Base-by-base conservation (phyloP, 1,284 basidiomycete genomes). In the Puccinia horiana region DNA sequence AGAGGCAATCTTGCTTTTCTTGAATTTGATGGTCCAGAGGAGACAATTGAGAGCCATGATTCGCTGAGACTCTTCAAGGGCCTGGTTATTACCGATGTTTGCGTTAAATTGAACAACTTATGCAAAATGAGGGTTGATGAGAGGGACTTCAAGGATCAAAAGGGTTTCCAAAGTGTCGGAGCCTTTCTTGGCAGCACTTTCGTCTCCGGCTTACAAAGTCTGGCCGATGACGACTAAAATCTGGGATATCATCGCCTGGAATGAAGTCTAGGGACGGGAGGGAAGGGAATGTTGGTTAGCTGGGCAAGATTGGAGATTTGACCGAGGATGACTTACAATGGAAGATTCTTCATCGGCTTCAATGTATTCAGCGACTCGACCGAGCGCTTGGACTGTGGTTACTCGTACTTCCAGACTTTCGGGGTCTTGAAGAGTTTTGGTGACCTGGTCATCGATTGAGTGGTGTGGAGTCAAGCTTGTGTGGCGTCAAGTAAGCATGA, bases 81-180 rank as follows among this genome's bases (percentile, higher is more conserved):
- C 89, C 84, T 90, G 90, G 89, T 97, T 96, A 72, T 90, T 92
- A 83, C 95, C 95, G 82, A 92, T 93, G 82, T 90, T 90, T 73
- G 99, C 90, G 85, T 98, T 92, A 90, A 98, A 98, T 83, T 94
- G 90, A 74, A 94, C 93, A 69, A 99, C 90, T 85, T 95, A 92
- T 75, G 93, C 91, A 42, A 98, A 93, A 87, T 95, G 93, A 85
- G 94, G 93, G 83, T 93, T 92, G 75, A 99, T 91, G 67, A 99
- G 90, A 47, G 96, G 96, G 20, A 94, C 92, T 89, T 99, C 97
- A 81, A 97, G 90, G 86, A 97, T 96, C 76, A 98, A 91, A 80
- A 99, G 91, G 0, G 94, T 96, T 89, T 99, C 97, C 84, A 99
- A 91, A 35, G 98, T 94, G 86, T 99, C 97, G 85, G 98, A 97